phyloP scores from a whole-genome alignment of 2,329 filamentous ascomycete genomes.

The Neurospora crassa region DNA sequence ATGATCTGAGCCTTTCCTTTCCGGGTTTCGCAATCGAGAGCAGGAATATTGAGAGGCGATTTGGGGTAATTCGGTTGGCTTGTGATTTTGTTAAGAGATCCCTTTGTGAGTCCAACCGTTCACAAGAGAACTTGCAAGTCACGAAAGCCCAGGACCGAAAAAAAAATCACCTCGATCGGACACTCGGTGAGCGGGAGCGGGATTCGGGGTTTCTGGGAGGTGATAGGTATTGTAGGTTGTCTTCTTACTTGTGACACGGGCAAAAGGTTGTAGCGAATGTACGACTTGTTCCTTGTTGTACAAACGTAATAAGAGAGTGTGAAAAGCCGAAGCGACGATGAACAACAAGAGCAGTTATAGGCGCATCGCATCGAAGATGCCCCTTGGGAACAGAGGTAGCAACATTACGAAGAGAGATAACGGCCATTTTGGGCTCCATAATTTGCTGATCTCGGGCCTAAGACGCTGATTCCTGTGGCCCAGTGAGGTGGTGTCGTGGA shows the following conservation, averaged over 20 bases:
- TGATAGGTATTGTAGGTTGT: not conserved
- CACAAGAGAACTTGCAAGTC: not conserved
- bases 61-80: not conserved
- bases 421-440: not conserved
- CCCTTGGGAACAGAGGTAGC: not conserved
- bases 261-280: not conserved
- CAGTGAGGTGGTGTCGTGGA: not conserved
- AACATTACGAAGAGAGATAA: not conserved
- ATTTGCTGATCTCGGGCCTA: not conserved
- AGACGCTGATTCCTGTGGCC: not conserved
- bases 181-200: not conserved
- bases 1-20: constrained; percentile 2
- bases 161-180: not conserved
- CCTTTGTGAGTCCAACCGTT: not conserved
- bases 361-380: not conserved
- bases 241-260: not conserved
- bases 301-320: not conserved
- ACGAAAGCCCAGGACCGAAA: not conserved
- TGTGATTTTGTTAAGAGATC: not conserved
- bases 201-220: not conserved
- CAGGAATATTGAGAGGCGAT: not conserved
- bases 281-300: not conserved
- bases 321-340: not conserved
- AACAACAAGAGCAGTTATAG: not conserved
- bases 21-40: not conserved